phyloP scores from a whole-genome alignment of 2,329 filamentous ascomycete species.

The Acrocalymma vagum region DNA sequence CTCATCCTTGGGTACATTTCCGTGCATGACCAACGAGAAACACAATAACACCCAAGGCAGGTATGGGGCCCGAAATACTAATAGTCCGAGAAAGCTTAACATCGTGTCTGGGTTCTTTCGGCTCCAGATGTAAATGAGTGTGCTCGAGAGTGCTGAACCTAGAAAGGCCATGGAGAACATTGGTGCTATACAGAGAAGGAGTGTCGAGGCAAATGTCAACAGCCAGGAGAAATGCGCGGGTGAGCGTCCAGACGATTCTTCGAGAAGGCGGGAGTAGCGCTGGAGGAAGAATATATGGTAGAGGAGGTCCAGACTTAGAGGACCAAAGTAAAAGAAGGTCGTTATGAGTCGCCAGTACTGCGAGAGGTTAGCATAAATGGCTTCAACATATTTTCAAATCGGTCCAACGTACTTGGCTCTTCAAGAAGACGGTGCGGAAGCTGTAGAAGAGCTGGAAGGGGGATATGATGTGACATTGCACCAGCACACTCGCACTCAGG shows the following conservation, averaged over 20 bases:
- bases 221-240: conserved; percentile 97
- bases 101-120: conserved; percentile 91
- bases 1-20: conserved; percentile 91
- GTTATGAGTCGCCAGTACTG: conserved; percentile 97
- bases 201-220: conserved; percentile 82
- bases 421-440: conserved; percentile 88
- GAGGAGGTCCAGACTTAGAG: conserved; percentile 89
- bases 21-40: conserved; percentile 91
- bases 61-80: conserved; percentile 94
- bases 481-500: conserved; percentile 83
- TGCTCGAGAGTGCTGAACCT: conserved; percentile 91
- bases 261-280: conserved; percentile 91
- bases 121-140: conserved; percentile 97
- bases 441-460: conserved; percentile 98
- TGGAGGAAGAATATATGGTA: conserved; percentile 99
- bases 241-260: conserved; percentile 91
- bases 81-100: conserved; percentile 82
- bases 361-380: conserved; percentile 6
- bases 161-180: conserved; percentile 92
- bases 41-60: conserved; percentile 95
- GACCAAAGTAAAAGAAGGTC: conserved; percentile 97
- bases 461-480: conserved; percentile 91
- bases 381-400: conserved; percentile 73
- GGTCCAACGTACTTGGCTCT: conserved; percentile 76
- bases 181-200: conserved; percentile 82